These are phyloP conservation scores for Calophaca sinica DNA, from an alignment of 306 rosid species.

Conservation along the genomic window DNA sequence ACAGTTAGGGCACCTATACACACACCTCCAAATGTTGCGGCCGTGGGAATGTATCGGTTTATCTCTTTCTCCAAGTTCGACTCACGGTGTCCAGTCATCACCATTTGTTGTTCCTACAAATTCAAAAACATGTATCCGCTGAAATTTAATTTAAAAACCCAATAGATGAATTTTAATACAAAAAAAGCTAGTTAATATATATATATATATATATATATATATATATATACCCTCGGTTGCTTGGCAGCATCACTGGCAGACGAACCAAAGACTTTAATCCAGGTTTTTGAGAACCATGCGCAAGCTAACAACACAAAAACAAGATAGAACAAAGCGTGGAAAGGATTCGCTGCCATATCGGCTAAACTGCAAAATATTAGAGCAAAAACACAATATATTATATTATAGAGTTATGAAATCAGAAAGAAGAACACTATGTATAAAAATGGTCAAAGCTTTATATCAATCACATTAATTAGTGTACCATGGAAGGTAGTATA, in stretches of 20 bases:
- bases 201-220: too few relatives aligned
- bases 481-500: conserved; percentile 4
- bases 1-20: conserved; percentile 90
- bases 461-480: background rate
- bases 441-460: background rate
- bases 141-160: conserved; percentile 17
- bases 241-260: too few relatives aligned
- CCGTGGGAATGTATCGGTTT: conserved; percentile 87
- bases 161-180: background rate
- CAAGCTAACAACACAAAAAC: too few relatives aligned
- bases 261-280: too few relatives aligned
- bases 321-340: too few relatives aligned
- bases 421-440: too few relatives aligned
- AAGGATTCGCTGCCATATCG: too few relatives aligned
- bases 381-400: too few relatives aligned
- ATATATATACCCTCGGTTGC: too few relatives aligned
- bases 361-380: too few relatives aligned
- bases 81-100: conserved; percentile 91
- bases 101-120: conserved; percentile 94
- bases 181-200: conserved; percentile 32
- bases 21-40: conserved; percentile 87
- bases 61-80: conserved; percentile 85
- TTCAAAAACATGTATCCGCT: background rate
- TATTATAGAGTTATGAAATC: background rate
- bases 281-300: too few relatives aligned